Evolutionary conservation across 2,329 filamentous ascomycete species (phyloP).

Genomic region (Colletotrichum incanum): DNA sequence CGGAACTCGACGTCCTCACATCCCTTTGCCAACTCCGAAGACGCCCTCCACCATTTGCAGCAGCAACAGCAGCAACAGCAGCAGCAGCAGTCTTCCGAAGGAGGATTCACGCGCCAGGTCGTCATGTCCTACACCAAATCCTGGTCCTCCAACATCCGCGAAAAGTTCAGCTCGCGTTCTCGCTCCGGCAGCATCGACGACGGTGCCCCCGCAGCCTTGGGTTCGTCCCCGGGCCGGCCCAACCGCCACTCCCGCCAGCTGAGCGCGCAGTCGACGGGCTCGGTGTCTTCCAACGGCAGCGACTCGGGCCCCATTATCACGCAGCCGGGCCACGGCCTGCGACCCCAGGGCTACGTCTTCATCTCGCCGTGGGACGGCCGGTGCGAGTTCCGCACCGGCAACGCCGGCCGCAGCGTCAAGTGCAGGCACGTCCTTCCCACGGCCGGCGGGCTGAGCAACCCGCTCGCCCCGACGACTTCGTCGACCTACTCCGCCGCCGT

Average conservation of each 20-base stretch:
- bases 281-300: constrained; percentile 31
- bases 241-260: constrained; percentile 39
- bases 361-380: constrained; percentile 88
- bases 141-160: constrained; percentile 63
- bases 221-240: constrained; percentile 21
- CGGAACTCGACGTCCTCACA: constrained; percentile 18
- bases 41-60: constrained; percentile 26
- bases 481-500: constrained; percentile 62
- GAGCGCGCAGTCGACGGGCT: constrained; percentile 40
- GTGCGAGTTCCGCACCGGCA: constrained; percentile 88
- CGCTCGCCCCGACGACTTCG: constrained; percentile 49
- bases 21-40: constrained; percentile 38
- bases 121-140: constrained; percentile 71
- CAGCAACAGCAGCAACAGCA: constrained; percentile 43
- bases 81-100: constrained; percentile 25
- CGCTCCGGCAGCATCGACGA: constrained; percentile 46
- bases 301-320: constrained; percentile 55
- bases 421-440: constrained; percentile 80
- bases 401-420: constrained; percentile 80
- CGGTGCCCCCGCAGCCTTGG: not conserved
- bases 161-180: constrained; percentile 58
- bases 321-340: constrained; percentile 63
- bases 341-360: constrained; percentile 81
- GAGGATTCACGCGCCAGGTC: constrained; percentile 69
- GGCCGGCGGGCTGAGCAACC: constrained; percentile 45